Evolutionary conservation across 805 yeast species (phyloP).

Genomic region (Yarrowia osloensis): DNA sequence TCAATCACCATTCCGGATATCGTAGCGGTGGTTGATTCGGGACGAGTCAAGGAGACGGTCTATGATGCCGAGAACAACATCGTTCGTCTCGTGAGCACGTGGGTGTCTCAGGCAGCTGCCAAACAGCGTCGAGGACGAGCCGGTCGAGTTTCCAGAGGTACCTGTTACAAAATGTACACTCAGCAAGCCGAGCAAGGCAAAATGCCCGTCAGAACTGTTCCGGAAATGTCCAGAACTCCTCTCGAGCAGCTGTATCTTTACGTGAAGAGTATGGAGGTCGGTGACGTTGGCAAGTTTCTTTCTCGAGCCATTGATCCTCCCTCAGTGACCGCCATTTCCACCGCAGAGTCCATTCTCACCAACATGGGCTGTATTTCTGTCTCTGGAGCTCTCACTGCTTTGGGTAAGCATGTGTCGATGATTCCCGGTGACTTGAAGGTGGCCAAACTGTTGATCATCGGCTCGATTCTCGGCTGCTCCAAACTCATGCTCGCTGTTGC

Average conservation of each 20-base stretch:
- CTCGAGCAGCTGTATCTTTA: slow-evolving; percentile 79
- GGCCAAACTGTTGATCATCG: slow-evolving; percentile 77
- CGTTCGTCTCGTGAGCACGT: slow-evolving; percentile 70
- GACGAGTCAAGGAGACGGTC: slow-evolving; percentile 75
- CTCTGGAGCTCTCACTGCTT: slow-evolving; percentile 59
- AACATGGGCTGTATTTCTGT: slow-evolving; percentile 72
- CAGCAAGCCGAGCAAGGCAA: slow-evolving; percentile 53
- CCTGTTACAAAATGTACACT: slow-evolving; percentile 79
- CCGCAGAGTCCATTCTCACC: slow-evolving; percentile 55
- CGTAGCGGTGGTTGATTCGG: slow-evolving; percentile 87
- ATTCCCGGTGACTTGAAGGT: slow-evolving; percentile 83
- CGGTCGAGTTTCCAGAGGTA: slow-evolving; percentile 89
- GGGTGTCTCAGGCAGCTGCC: slow-evolving; percentile 90
- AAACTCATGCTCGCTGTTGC: slow-evolving; percentile 80
- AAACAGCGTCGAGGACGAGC: slow-evolving; percentile 95
- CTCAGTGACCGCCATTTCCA: slow-evolving; percentile 50
- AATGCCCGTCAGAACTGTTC: slow-evolving; percentile 76
- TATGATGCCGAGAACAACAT: slow-evolving; percentile 70
- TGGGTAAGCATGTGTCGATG: slow-evolving; percentile 77
- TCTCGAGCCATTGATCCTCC: slow-evolving; percentile 84
- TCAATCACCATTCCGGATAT: slow-evolving; percentile 95
- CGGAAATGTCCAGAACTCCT: slow-evolving; percentile 84
- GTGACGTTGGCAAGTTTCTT: slow-evolving; percentile 68
- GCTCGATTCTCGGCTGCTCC: slow-evolving; percentile 80
- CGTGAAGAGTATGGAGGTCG: slow-evolving; percentile 86